These are phyloP conservation scores for Oxytropis ochrocephala DNA, from an alignment of 306 rosid genomes.

Conservation along the genomic window DNA sequence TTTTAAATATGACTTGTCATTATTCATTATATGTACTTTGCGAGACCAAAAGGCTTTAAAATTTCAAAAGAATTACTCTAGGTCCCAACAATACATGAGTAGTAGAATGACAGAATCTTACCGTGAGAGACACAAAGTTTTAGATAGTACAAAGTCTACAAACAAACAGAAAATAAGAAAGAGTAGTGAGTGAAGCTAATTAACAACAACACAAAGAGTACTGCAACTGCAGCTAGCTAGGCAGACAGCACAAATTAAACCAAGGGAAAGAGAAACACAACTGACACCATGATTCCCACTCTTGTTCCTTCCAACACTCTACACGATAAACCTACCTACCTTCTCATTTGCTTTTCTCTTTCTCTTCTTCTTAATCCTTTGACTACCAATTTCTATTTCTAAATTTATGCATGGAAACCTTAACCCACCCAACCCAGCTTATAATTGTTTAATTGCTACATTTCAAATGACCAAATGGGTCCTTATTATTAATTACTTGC, in stretches of 20 bases:
- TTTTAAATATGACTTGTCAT: too few species aligned
- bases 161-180: too few species aligned
- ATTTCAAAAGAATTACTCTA: too few species aligned
- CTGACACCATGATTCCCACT: conserved; percentile 77
- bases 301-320: conserved; percentile 75
- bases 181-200: too few species aligned
- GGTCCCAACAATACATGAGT: background rate
- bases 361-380: conserved; percentile 23
- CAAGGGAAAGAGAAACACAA: background rate
- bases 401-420: conserved; percentile 21
- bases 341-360: conserved; percentile 26
- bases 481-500: too few species aligned
- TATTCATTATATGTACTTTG: too few species aligned
- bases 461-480: background rate
- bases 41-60: too few species aligned
- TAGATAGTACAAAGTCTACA: conserved; percentile 18
- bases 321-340: conserved; percentile 46
- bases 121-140: conserved; percentile 35
- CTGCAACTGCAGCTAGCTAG: conserved; percentile 20
- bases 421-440: too few species aligned
- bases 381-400: too few species aligned
- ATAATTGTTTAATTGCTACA: too few species aligned
- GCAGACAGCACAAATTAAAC: conserved; percentile 29
- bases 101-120: too few species aligned
- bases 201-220: too few species aligned